phyloP scores from a whole-genome alignment of 331 rosid species.

The Acacia concinna region DNA sequence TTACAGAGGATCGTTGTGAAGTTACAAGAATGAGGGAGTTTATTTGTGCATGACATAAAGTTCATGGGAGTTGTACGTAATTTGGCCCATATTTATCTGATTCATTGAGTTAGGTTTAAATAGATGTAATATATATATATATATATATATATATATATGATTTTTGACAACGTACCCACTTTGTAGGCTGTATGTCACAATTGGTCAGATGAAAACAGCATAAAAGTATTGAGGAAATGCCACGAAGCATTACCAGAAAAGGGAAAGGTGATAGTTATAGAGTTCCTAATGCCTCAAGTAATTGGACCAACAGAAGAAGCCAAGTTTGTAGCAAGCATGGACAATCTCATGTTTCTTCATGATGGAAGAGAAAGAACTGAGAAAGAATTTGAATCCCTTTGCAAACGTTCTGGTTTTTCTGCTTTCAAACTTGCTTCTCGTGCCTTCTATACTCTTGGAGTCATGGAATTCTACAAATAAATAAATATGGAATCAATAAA shows the following conservation, averaged over 20 bases:
- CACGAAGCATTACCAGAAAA: conserved; percentile 26
- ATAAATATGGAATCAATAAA: background rate
- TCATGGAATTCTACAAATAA: conserved; percentile 7
- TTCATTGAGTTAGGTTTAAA: background rate
- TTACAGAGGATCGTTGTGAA: too few relatives aligned
- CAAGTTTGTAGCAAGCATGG: conserved; percentile 17
- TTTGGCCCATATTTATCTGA: too few relatives aligned
- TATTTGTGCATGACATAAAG: too few relatives aligned
- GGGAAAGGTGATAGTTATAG: conserved; percentile 35
- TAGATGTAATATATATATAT: background rate
- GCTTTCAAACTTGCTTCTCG: background rate
- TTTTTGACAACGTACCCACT: background rate
- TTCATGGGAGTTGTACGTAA: too few relatives aligned
- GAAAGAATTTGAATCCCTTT: conserved; percentile 9
- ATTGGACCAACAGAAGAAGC: conserved; percentile 14
- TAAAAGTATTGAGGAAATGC: conserved; percentile 22
- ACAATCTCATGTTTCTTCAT: conserved; percentile 31
- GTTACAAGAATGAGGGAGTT: too few relatives aligned
- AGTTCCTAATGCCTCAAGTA: conserved; percentile 27
- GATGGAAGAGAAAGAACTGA: conserved; percentile 25
- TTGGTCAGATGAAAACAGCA: conserved; percentile 34
- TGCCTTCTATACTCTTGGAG: background rate
- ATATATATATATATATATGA: too few relatives aligned
- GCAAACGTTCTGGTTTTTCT: background rate
- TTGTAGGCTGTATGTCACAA: conserved; percentile 25